Base-by-base conservation (phyloP, 345 rosid genomes). In the Linum lewisii region DNA sequence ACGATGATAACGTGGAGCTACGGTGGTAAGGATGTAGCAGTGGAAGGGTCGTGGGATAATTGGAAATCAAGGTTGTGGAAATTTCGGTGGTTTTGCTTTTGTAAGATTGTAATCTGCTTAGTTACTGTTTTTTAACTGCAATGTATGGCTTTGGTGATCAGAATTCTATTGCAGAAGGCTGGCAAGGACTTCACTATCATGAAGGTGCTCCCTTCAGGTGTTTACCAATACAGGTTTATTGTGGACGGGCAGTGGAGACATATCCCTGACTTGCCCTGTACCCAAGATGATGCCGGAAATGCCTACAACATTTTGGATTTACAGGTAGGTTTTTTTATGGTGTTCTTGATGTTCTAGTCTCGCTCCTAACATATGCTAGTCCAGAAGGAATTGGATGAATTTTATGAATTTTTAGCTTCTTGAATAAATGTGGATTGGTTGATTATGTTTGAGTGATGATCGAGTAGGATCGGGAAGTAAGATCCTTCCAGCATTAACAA, bases 1-100 rank as follows among this genome's bases (percentile, higher is more conserved):
- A 85, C 90, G 51, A 83, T 94, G 94, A 81, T 94, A 61, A 90
- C 96, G 1, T 94, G 99, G 99, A 74, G 78, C 66, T 77, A 84
- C 34, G 99, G 85, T 14, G 99, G 95, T 59, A 83, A 78, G 60
- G 95, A 82, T 21, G 91, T 90, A 26, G 78, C 84, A 66, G 92
- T 90, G 14, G 96, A 87, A 74, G 99, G 99, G 52, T 94, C 99
- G 11, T 94, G 99, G 99, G 97, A 94, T 64, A 75, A 85, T 73
- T 90, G 97, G 97, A 85, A 72, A 71, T 72, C 76, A 18, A 94
- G 99, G 72, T 95, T 84, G 66, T 59, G 37, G 18, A 7, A 56
- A 50, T 34, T 34, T 60, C 2, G 21, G 42, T 21, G 52, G 45
- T 52, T 45, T 45, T 24, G 47, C 26, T 16, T 6, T 47, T 32